Evolutionary conservation across 768 basidiomycete species (phyloP).

Genomic region (Lactifluus piperatus): DNA sequence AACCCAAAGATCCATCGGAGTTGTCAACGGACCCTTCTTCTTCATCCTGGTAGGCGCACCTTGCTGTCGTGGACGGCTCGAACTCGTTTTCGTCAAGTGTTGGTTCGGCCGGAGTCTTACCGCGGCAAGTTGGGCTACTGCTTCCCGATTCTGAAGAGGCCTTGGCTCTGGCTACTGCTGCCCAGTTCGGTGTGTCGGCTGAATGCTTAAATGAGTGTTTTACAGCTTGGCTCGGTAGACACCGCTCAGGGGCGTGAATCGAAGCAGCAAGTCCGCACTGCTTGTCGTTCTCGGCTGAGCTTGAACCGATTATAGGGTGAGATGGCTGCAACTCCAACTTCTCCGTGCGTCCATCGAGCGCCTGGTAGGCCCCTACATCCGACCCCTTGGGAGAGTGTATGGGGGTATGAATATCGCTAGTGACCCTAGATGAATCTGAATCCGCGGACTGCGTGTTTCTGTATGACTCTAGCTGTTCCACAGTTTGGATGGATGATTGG

Average conservation of each 20-base stretch:
- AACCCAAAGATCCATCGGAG: not conserved
- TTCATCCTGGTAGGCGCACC: constrained; percentile 7
- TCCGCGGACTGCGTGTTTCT: not conserved
- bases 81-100: not conserved
- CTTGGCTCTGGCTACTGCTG: not conserved
- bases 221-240: not conserved
- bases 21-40: not conserved
- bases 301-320: not conserved
- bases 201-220: not conserved
- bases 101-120: not conserved
- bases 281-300: not conserved
- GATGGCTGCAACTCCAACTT: not conserved
- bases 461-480: not conserved
- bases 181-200: constrained; percentile 13
- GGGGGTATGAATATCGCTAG: not conserved
- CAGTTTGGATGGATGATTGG: not conserved
- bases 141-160: not conserved
- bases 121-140: not conserved
- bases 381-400: not conserved
- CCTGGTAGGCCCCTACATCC: not conserved
- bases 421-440: not conserved
- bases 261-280: constrained; percentile 1
- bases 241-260: not conserved
- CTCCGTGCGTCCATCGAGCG: not conserved
- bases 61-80: not conserved